Base-by-base conservation (phyloP, 177 flowering plant species). In the Telopea speciosissima region DNA sequence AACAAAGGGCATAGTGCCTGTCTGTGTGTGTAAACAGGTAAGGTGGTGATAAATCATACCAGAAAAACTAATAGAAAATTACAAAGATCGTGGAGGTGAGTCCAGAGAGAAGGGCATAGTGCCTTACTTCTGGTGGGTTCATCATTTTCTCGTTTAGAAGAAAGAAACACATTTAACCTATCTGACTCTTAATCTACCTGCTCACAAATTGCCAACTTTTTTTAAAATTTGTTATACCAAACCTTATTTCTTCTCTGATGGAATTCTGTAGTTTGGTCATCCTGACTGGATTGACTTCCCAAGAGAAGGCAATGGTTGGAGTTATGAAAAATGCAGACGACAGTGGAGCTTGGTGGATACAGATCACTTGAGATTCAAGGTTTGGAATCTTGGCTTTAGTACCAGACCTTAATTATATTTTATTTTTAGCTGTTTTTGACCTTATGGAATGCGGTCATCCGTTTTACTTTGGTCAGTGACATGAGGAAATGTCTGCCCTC, bases 201-300 rank as follows among this genome's bases (percentile, higher is more conserved):
- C 40, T 36, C 40, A 49, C 54, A 12, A 49, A 1, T 49, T 49
- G 14, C 54, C 3, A 49, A 5, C 54, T 49, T 25, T 26, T 63
- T 68, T 36, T 31, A 3, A n/a, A n/a, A 58, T 52, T 58, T 36
- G 40, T 36, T 54, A 28, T 25, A 67, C 64, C 40, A 60, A 67
- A 22, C 42, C 70, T 71, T 40, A 61, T 70, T 72, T 74, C 65
- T 65, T 69, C 44, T 8, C 24, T 69, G 8, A 25, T 69, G 25
- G 42, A 60, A 75, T 68, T 31, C 76, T 81, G 25, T 76, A 91
- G 99, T 95, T 92, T 83, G 99, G 99, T 54, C 97, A 95, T 83
- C 97, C 99, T 64, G 99, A 95, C 62, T 95, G 99, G 99, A 89
- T 95, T 59, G 99, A 95, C 81, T 95, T 95, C 77, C 99, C 99